These are phyloP conservation scores for Neospermospora avenae DNA, from an alignment of 2,329 filamentous ascomycete genomes.

Conservation along the genomic window DNA sequence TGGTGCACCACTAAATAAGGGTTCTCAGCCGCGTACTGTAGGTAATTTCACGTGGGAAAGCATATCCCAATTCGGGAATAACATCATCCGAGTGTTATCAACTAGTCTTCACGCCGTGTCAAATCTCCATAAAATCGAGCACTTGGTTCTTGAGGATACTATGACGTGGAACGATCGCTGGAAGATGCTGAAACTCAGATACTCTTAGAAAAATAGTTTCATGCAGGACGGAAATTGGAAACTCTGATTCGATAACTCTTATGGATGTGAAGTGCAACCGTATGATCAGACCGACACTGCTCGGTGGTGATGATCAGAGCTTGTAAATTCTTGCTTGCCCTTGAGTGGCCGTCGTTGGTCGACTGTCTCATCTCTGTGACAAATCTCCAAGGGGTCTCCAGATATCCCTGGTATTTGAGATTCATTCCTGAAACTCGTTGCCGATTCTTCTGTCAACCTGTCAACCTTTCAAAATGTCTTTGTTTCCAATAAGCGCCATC, in stretches of 20 bases:
- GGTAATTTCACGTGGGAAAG: neutral
- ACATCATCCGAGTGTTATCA: neutral
- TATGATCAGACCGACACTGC: too few species aligned
- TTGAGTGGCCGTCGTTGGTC: neutral
- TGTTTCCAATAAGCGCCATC: neutral
- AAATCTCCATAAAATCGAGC: neutral
- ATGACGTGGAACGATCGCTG: neutral
- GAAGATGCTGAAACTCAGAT: neutral
- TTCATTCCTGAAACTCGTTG: neutral
- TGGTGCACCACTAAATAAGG: neutral
- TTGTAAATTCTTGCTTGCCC: neutral
- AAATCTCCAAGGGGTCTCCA: neutral
- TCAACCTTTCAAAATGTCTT: neutral
- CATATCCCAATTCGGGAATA: neutral
- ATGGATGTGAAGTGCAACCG: neutral
- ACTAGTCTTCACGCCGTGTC: neutral
- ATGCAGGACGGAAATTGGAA: neutral
- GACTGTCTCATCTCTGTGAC: neutral
- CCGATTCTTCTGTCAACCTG: neutral
- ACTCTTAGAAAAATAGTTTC: neutral
- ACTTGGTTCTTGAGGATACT: neutral
- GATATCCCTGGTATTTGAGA: neutral
- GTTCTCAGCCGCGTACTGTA: neutral
- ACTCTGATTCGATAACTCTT: neutral
- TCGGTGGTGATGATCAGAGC: too few species aligned